A percentile compares a stretch with the other conserved stretches of the same genome.
Evolutionary conservation across 768 basidiomycete genomes (phyloP).

Genomic region (Flagelloscypha sp.): DNA sequence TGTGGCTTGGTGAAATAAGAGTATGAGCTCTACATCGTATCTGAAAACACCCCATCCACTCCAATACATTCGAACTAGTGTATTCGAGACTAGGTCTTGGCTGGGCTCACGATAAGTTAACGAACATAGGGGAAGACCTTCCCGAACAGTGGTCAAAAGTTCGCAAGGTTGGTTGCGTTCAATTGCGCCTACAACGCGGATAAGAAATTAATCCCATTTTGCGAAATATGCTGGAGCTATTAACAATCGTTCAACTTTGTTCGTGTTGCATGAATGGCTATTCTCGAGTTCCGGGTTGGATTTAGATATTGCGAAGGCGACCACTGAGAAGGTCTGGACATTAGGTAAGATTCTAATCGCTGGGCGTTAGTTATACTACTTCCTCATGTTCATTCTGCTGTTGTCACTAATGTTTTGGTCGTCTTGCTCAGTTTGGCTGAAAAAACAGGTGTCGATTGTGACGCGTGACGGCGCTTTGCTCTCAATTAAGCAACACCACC

Average conservation of each 20-base stretch:
- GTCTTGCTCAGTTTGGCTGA: too few species aligned
- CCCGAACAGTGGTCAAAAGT: constrained; percentile 35
- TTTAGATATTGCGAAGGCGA: constrained; percentile 35
- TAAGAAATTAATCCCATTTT: constrained; percentile 44
- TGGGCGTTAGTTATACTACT: constrained; percentile 44
- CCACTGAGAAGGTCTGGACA: constrained; percentile 47
- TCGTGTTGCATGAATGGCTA: constrained; percentile 51
- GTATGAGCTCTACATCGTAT: constrained; percentile 42
- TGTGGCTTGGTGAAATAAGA: constrained; percentile 45
- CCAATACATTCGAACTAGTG: constrained; percentile 50
- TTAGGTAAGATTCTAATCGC: constrained; percentile 42
- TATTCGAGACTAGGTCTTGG: constrained; percentile 48
- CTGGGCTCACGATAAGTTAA: constrained; percentile 42
- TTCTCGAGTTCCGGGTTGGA: constrained; percentile 41
- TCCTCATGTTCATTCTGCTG: too few species aligned
- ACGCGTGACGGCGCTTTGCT: too few species aligned
- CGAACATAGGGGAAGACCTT: constrained; percentile 29
- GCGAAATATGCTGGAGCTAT: constrained; percentile 44
- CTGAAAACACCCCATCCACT: constrained; percentile 51
- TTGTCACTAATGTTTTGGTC: too few species aligned
- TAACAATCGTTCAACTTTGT: constrained; percentile 50
- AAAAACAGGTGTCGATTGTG: too few species aligned
- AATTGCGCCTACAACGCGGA: constrained; percentile 46
- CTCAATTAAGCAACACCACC: too few species aligned
- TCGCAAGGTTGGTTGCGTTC: constrained; percentile 43